phyloP scores from a whole-genome alignment of 2,329 filamentous ascomycete genomes.

The Ophiocordyceps sinensis region DNA sequence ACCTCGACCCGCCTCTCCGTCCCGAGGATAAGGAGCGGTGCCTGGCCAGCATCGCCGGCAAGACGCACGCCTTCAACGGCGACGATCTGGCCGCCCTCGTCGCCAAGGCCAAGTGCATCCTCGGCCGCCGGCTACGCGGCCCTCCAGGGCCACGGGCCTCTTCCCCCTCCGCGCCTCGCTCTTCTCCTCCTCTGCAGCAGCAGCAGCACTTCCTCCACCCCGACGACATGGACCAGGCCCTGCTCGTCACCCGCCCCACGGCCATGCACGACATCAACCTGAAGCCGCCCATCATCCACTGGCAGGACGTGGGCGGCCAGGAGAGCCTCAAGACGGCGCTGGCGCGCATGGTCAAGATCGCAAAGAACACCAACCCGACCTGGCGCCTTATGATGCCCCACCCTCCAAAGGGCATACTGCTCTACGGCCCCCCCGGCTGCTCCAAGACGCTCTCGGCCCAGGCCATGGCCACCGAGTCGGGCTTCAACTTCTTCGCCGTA shows the following conservation, averaged over 20 bases:
- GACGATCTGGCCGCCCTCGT: constrained; percentile 58
- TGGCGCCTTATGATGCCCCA: constrained; percentile 26
- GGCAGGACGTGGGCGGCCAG: constrained; percentile 81
- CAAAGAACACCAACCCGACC: constrained; percentile 19
- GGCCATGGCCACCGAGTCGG: constrained; percentile 78
- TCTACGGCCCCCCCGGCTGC: constrained; percentile 88
- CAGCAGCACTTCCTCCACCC: constrained; percentile 16
- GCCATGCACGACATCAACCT: constrained; percentile 84
- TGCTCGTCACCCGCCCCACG: constrained; percentile 59
- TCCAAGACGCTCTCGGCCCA: constrained; percentile 90
- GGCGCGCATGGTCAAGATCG: constrained; percentile 31
- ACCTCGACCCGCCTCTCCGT: constrained; percentile 33
- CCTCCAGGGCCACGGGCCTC: too few relatives aligned
- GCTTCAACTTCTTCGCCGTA: constrained; percentile 86
- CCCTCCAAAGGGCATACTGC: constrained; percentile 66
- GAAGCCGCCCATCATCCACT: constrained; percentile 72
- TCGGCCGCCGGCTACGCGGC: constrained; percentile 9
- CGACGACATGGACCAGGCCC: constrained; percentile 48
- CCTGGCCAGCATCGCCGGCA: constrained; percentile 48
- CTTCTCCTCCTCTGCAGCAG: constrained; percentile 2
- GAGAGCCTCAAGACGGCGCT: constrained; percentile 54
- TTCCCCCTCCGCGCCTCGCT: too few relatives aligned
- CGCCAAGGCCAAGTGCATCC: constrained; percentile 13
- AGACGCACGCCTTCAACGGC: constrained; percentile 78
- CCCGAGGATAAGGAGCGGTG: constrained; percentile 33